Evolutionary conservation across 208 protist genomes (phyloP).

Genomic region (Leishmania major): DNA sequence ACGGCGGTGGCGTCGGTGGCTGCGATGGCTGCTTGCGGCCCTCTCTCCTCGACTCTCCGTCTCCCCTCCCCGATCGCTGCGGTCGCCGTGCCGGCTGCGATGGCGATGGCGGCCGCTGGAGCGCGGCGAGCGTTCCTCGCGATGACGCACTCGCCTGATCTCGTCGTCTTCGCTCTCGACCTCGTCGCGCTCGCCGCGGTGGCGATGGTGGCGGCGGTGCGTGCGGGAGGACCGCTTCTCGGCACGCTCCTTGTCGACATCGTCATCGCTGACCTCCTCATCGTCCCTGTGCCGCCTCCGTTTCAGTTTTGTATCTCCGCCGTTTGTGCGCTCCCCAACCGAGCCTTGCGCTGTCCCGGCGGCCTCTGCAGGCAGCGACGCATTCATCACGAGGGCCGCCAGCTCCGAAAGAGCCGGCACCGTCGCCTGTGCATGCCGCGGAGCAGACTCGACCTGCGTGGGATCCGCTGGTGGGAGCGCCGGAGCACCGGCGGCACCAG

Average conservation of each 20-base stretch:
- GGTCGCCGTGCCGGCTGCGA: neutral
- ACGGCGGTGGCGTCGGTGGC: neutral
- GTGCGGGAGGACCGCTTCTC: slow-evolving; percentile 1
- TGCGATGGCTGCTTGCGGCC: neutral
- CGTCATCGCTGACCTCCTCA: neutral
- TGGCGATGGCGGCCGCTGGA: neutral
- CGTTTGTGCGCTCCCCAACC: neutral
- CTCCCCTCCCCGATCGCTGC: neutral
- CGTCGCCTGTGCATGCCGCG: neutral
- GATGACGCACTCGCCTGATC: neutral
- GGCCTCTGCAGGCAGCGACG: slow-evolving; percentile 5
- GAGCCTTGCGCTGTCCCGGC: neutral
- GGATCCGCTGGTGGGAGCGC: slow-evolving; percentile 3
- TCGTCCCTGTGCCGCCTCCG: neutral
- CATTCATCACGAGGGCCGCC: slow-evolving; percentile 21
- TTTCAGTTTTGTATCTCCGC: neutral
- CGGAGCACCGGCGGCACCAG: neutral
- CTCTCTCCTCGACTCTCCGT: neutral
- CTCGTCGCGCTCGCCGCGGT: slow-evolving; percentile 16
- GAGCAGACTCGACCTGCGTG: slow-evolving; percentile 12
- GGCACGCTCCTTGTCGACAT: neutral
- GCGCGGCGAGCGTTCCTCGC: neutral
- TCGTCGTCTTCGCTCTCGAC: slow-evolving; percentile 1
- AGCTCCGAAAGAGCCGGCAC: slow-evolving; percentile 15
- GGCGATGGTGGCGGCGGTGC: slow-evolving; percentile 8